These are phyloP conservation scores for Hypoxylon sp. DNA, from an alignment of 2,329 filamentous ascomycete species.

Conservation along the genomic window DNA sequence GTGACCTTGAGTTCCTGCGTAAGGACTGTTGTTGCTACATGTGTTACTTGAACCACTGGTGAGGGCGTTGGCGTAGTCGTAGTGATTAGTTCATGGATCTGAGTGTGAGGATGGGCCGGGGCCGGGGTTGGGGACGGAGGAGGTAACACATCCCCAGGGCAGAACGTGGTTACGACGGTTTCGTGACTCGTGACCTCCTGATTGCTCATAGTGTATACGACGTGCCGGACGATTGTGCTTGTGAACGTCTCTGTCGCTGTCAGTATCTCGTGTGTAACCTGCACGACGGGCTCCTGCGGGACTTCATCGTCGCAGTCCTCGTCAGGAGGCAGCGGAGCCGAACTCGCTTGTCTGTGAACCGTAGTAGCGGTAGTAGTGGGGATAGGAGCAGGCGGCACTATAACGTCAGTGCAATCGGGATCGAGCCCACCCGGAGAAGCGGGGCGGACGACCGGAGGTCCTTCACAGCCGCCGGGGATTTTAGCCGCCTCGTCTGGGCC, in stretches of 20 bases:
- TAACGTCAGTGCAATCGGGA: conserved; percentile 13
- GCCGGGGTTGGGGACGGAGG: conserved; percentile 5
- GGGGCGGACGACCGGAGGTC: conserved; percentile 11
- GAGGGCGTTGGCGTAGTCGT: background rate
- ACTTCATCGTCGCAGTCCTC: conserved; percentile 26
- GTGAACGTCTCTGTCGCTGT: conserved; percentile 44
- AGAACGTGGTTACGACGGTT: conserved; percentile 48
- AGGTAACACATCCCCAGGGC: conserved; percentile 34
- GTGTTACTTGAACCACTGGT: conserved; percentile 1
- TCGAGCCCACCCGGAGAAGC: conserved; percentile 10
- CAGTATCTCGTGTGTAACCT: background rate
- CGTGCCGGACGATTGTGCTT: conserved; percentile 47
- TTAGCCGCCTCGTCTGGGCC: conserved; percentile 49
- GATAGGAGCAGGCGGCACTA: background rate
- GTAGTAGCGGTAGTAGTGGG: conserved; percentile 12
- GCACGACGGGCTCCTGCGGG: background rate
- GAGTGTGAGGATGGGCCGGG: background rate
- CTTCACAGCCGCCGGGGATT: conserved; percentile 48
- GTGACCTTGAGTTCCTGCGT: conserved; percentile 20
- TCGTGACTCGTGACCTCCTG: conserved; percentile 43
- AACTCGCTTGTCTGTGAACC: conserved; percentile 9
- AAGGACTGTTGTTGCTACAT: conserved; percentile 6
- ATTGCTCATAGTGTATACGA: conserved; percentile 44
- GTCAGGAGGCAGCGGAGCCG: conserved; percentile 6
- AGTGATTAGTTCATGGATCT: background rate